These are phyloP conservation scores for Puccinia hordei DNA, from an alignment of 1,284 basidiomycete genomes.

Conservation along the genomic window DNA sequence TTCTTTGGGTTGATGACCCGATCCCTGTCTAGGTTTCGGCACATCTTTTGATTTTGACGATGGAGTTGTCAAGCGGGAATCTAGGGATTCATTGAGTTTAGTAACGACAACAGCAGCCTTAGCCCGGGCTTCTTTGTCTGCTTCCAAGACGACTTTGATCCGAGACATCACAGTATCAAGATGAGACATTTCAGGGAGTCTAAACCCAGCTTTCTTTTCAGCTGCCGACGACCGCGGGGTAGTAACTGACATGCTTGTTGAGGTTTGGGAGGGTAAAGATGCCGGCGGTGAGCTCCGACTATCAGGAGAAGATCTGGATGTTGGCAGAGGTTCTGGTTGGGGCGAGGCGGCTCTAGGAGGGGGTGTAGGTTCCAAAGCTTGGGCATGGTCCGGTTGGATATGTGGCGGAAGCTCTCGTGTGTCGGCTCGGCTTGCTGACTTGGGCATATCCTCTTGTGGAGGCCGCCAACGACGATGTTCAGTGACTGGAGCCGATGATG, in stretches of 20 bases:
- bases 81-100: neutral
- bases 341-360: neutral
- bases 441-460: neutral
- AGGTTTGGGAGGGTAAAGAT: conserved; percentile 14
- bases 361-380: conserved; percentile 3
- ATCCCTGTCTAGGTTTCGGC: neutral
- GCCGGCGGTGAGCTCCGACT: neutral
- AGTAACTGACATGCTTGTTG: neutral
- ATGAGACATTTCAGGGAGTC: conserved; percentile 49
- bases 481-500: neutral
- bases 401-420: conserved; percentile 34
- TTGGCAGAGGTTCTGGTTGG: neutral
- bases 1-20: conserved; percentile 15
- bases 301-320: conserved; percentile 16
- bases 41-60: conserved; percentile 11
- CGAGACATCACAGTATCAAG: conserved; percentile 51
- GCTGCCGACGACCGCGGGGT: neutral
- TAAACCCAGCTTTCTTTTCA: conserved; percentile 41
- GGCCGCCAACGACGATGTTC: conserved; percentile 9
- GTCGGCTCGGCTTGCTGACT: conserved; percentile 19
- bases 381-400: neutral
- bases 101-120: conserved; percentile 14
- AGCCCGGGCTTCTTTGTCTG: conserved; percentile 46
- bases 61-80: neutral
- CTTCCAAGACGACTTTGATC: conserved; percentile 50